These are phyloP conservation scores for Penicillium brasilianum DNA, from an alignment of 2,329 filamentous ascomycete species.

Conservation along the genomic window DNA sequence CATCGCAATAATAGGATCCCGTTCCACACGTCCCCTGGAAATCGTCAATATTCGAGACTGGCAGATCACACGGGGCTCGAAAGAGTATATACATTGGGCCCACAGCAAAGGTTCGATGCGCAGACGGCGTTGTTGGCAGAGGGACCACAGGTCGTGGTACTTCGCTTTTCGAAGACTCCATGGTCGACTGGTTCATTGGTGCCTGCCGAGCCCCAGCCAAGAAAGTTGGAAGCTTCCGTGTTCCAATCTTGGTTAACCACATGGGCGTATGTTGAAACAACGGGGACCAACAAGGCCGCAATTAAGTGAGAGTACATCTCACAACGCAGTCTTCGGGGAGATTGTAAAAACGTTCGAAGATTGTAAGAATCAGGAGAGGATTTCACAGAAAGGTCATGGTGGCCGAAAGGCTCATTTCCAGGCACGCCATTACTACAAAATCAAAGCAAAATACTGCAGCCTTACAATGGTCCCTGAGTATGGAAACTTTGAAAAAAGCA, in stretches of 20 bases:
- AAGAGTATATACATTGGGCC: neutral
- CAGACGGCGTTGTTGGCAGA: neutral
- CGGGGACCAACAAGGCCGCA: neutral
- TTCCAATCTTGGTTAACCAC: neutral
- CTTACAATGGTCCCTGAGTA: neutral
- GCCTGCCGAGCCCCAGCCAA: neutral
- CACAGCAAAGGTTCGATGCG: neutral
- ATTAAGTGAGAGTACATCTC: neutral
- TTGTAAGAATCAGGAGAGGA: neutral
- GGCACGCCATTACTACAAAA: neutral
- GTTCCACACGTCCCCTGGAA: neutral
- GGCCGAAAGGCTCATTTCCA: too few relatives aligned
- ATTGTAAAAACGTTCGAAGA: neutral
- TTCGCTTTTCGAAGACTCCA: neutral
- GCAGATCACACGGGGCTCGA: neutral
- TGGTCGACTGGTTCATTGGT: neutral
- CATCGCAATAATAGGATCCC: neutral
- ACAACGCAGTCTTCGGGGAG: neutral
- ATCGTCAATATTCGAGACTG: neutral
- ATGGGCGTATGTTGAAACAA: neutral
- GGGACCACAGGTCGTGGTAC: neutral
- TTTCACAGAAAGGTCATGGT: neutral
- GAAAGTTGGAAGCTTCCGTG: neutral
- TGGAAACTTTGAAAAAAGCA: neutral
- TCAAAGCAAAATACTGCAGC: neutral